These are phyloP conservation scores for Escallonia herrerae DNA, from an alignment of 129 eudicot genomes.

Conservation along the genomic window DNA sequence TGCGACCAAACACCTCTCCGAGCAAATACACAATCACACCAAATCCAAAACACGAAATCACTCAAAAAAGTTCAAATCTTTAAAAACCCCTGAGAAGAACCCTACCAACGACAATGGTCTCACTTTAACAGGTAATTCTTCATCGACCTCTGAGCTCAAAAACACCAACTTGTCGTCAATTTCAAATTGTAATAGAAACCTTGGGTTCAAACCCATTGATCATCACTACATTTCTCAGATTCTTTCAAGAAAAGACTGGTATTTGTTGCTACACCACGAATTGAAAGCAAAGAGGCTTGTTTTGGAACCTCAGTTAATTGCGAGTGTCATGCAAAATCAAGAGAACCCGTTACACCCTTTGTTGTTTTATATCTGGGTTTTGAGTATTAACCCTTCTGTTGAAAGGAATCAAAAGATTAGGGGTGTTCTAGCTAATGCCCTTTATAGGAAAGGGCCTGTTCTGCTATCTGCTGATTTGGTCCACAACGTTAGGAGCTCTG, in stretches of 20 bases:
- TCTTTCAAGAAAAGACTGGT: slow-evolving; percentile 79
- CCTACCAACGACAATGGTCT: slow-evolving; percentile 5
- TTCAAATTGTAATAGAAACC: slow-evolving; percentile 3
- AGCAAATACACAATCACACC: slow-evolving; percentile 20
- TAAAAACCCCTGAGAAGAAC: slow-evolving; percentile 8
- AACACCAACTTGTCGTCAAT: slow-evolving; percentile 14
- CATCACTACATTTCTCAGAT: slow-evolving; percentile 49
- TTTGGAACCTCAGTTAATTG: slow-evolving; percentile 40
- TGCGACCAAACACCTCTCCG: slow-evolving; percentile 6
- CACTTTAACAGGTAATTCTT: slow-evolving; percentile 38
- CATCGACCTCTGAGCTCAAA: slow-evolving; percentile 20
- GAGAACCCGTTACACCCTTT: slow-evolving; percentile 57
- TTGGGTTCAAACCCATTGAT: slow-evolving; percentile 34
- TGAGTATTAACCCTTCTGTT: slow-evolving; percentile 32
- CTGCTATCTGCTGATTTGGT: slow-evolving; percentile 56
- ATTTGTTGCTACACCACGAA: slow-evolving; percentile 61
- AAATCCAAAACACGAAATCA: slow-evolving; percentile 28
- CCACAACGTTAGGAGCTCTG: slow-evolving; percentile 47
- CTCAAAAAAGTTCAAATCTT: slow-evolving; percentile 13
- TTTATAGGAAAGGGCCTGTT: slow-evolving; percentile 77
- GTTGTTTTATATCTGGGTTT: slow-evolving; percentile 80
- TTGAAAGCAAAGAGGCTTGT: slow-evolving; percentile 39
- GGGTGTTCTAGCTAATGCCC: slow-evolving; percentile 46
- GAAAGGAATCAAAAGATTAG: slow-evolving; percentile 51
- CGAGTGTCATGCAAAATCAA: slow-evolving; percentile 76